Conservation (phyloP, 805 yeast genomes). For the Starmerella sp. region DNA sequence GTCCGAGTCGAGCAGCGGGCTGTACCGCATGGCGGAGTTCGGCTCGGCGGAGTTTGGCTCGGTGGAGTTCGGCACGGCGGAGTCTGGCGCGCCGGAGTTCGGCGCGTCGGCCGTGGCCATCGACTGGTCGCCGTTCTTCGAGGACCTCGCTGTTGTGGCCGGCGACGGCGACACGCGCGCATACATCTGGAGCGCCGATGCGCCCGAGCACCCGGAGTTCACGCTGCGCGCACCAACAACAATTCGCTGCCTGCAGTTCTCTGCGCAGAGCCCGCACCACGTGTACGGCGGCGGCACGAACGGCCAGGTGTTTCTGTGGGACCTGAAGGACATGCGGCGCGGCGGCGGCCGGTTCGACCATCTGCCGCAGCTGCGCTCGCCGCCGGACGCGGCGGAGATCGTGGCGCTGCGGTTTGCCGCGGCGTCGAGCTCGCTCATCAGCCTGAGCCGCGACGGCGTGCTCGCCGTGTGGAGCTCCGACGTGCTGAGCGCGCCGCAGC, state of each 20-base stretch:
- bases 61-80: too few relatives aligned
- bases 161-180: constrained; percentile 14
- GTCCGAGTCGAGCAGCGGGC: constrained; percentile 16
- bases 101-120: constrained; percentile 12
- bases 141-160: constrained; percentile 29
- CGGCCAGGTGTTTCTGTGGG: constrained; percentile 87
- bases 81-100: neutral
- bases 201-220: constrained; percentile 31
- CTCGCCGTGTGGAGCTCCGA: constrained; percentile 33
- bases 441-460: constrained; percentile 33
- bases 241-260: constrained; percentile 32
- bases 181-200: constrained; percentile 31
- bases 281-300: constrained; percentile 54
- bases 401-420: constrained; percentile 26
- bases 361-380: constrained; percentile 29
- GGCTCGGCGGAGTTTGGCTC: neutral
- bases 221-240: constrained; percentile 36
- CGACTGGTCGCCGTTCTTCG: constrained; percentile 30
- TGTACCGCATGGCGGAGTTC: neutral
- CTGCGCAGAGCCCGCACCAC: constrained; percentile 30
- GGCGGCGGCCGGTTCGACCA: constrained; percentile 23
- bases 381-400: constrained; percentile 28
- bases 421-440: constrained; percentile 25
- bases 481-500: constrained; percentile 30
- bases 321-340: constrained; percentile 44